Evolutionary conservation across 1,284 basidiomycete genomes (phyloP), one percentile per base, ranked within the genome.

Genomic region (Somion occarium): DNA sequence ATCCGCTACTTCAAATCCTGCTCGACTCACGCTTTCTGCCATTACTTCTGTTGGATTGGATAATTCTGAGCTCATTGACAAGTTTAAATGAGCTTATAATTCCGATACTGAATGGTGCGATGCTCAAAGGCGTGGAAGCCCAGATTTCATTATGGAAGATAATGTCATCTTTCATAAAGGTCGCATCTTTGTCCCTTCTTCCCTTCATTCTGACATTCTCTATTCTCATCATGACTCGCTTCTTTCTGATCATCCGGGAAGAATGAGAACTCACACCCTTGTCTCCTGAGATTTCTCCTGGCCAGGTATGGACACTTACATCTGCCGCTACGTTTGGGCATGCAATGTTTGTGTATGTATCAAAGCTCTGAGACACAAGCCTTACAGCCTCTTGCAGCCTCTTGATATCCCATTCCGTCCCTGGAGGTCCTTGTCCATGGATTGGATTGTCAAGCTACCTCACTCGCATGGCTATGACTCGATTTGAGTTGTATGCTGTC

Each of bases 361-460:
- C 48, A 69, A 70, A 46, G 11, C 51, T 1, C 49, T 50, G 2
- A 50, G 63, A 5, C 62, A 68, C 34, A 68, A 66, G 47, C 64
- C 53, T 3, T 55, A 38, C 23, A 49, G 22, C 22, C 52, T 24
- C 25, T 54, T 46, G 62, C 66, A 48, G 19, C 56, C 52, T 54
- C 20, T 44, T 3, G 79, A 58, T 56, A 62, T 53, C 52, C 24
- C 59, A 47, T 0, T 49, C 43, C 44, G 66, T 5, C 69, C 71
- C 3, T 75, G 69, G 69, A 24, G 19, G 2, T 61, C 58, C 1
- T 62, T 74, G 39, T 64, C 67, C 0, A 68, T 73, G 64, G 71
- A 74, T 51, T 58, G 65, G 51, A 71, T 75, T 44, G 63, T 60
- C 5, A 56, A 64, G 20, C 60, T 74, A 0, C 72, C 71, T 2